These are phyloP conservation scores for Jackrogersella minutella DNA, from an alignment of 495 filamentous ascomycete species.

Conservation along the genomic window DNA sequence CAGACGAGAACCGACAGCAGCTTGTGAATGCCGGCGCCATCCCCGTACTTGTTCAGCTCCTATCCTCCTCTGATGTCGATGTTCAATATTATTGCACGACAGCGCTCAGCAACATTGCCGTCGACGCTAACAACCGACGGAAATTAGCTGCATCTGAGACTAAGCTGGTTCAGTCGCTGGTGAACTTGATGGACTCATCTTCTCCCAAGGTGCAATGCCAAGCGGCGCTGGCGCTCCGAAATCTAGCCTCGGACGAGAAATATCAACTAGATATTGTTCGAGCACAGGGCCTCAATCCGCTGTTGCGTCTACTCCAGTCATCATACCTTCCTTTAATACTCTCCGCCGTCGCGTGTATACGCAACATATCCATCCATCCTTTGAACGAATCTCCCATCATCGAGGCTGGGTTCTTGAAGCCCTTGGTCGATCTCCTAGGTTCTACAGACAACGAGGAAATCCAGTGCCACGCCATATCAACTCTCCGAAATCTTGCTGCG, in stretches of 20 bases:
- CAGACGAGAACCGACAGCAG: conserved; percentile 97
- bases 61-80: conserved; percentile 91
- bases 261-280: conserved; percentile 98
- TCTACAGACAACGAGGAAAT: conserved; percentile 99
- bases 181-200: conserved; percentile 95
- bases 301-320: conserved; percentile 89
- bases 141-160: conserved; percentile 88
- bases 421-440: conserved; percentile 90
- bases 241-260: conserved; percentile 96
- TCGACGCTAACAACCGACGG: conserved; percentile 89
- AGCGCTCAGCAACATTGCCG: conserved; percentile 96
- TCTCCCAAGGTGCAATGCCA: conserved; percentile 99
- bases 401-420: conserved; percentile 93
- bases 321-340: conserved; percentile 95
- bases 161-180: conserved; percentile 88
- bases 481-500: conserved; percentile 91
- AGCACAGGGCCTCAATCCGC: conserved; percentile 80
- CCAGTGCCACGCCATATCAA: conserved; percentile 98
- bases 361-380: conserved; percentile 99
- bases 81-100: conserved; percentile 99
- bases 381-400: conserved; percentile 99
- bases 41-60: conserved; percentile 91
- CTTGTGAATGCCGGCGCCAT: conserved; percentile 96
- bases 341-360: conserved; percentile 96
- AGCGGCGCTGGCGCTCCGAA: conserved; percentile 91